Conservation (phyloP, 169 alveolate genomes). For the Theileria equi region DNA sequence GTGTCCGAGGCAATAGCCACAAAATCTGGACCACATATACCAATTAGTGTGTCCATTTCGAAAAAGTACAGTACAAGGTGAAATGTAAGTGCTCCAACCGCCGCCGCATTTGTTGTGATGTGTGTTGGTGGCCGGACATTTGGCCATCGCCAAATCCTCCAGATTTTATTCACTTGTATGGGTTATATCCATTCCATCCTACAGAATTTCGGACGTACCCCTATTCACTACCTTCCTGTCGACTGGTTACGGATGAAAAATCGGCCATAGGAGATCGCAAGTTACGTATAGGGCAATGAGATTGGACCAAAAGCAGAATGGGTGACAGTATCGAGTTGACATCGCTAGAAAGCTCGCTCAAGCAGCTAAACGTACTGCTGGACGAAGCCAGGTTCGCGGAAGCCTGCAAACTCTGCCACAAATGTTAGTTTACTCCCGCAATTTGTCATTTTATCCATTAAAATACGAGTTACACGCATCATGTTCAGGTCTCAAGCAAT, state of each 20-base stretch:
- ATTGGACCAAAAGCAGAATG: too few species aligned
- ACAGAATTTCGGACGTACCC: too few species aligned
- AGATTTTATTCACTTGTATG: too few species aligned
- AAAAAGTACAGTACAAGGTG: not conserved
- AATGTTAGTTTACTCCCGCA: not conserved
- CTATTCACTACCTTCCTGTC: too few species aligned
- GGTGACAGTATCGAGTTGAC: constrained; percentile 1
- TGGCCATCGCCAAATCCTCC: too few species aligned
- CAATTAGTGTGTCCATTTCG: constrained; percentile 82
- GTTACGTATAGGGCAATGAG: too few species aligned
- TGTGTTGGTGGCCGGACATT: not conserved
- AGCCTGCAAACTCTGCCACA: constrained; percentile 34
- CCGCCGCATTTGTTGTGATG: too few species aligned
- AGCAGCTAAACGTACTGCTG: constrained; percentile 1
- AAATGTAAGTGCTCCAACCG: too few species aligned
- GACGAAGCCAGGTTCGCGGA: constrained; percentile 43
- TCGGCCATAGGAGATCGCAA: too few species aligned
- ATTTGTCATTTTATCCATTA: not conserved
- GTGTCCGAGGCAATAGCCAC: constrained; percentile 79
- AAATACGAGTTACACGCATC: not conserved
- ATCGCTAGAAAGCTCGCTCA: constrained; percentile 8
- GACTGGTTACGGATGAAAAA: too few species aligned
- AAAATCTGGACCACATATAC: constrained; percentile 79
- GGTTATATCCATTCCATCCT: too few species aligned
- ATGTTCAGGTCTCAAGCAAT: constrained; percentile 9